These are phyloP conservation scores for Tulasnella sp. DNA, from an alignment of 768 basidiomycete species.

Conservation along the genomic window DNA sequence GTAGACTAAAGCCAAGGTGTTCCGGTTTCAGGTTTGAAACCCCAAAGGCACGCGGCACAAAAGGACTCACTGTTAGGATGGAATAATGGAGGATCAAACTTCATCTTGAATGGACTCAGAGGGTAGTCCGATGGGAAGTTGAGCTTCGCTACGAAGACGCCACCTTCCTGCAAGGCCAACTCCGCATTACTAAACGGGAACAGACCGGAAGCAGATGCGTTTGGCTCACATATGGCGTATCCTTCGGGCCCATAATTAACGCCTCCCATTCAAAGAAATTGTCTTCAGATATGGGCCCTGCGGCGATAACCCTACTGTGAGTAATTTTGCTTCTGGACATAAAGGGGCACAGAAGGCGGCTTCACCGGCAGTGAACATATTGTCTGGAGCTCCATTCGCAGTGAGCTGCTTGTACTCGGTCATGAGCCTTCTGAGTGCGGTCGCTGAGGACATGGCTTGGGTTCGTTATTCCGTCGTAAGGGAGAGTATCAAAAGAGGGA, in stretches of 20 bases:
- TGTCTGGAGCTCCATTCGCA: slow-evolving; percentile 83
- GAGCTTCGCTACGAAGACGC: slow-evolving; percentile 88
- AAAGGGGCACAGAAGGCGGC: slow-evolving; percentile 37
- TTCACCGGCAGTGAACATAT: slow-evolving; percentile 91
- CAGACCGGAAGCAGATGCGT: not conserved
- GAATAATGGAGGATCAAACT: slow-evolving; percentile 94
- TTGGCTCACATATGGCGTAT: slow-evolving; percentile 82
- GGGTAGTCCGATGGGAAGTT: slow-evolving; percentile 95
- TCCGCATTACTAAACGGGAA: not conserved
- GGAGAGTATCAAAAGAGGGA: not conserved
- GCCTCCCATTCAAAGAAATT: slow-evolving; percentile 89
- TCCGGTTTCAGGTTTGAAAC: not conserved
- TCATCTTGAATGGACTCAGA: slow-evolving; percentile 99
- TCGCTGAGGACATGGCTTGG: slow-evolving; percentile 46
- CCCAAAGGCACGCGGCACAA: not conserved
- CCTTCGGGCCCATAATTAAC: slow-evolving; percentile 89
- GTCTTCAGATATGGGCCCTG: slow-evolving; percentile 86
- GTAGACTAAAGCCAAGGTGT: slow-evolving; percentile 66
- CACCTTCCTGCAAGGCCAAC: slow-evolving; percentile 71
- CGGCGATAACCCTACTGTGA: slow-evolving; percentile 8
- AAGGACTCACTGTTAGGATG: slow-evolving; percentile 88
- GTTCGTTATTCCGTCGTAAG: slow-evolving; percentile 21
- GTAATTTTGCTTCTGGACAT: not conserved
- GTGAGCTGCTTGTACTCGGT: slow-evolving; percentile 90
- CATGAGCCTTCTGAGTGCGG: slow-evolving; percentile 86